Base-by-base conservation (phyloP, 148 eudicot genomes). In the Selenicereus undatus region DNA sequence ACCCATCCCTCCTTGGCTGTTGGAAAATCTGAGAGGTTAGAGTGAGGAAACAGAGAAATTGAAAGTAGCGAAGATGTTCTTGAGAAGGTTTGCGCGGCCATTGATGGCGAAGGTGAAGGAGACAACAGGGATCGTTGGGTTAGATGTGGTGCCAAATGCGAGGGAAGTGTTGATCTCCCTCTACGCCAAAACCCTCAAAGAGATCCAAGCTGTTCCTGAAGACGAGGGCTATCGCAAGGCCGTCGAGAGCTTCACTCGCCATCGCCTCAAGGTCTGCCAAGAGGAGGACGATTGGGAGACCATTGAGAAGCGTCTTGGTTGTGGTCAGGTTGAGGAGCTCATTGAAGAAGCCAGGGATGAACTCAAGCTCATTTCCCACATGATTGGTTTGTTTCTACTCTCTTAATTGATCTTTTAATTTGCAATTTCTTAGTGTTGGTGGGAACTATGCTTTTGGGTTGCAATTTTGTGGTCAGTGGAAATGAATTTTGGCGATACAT, bases 291-390 rank as follows among this genome's bases (percentile, higher is more conserved):
- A 95, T 32, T 89, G 90, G 93, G 97, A 93, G 76, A 17, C 43
- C 0, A 93, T 95, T 78, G 97, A 93, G 87, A 90, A 89, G 81
- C 88, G 89, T 0, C 87, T 95, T 2, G 94, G 91, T 0, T 93
- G 97, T 52, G 97, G 98, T 58, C 97, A 95, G 88, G 96, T 95
- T 68, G 97, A 95, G 52, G 98, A 95, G 87, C 89, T 93, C 66
- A 89, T 95, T 73, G 97, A 95, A 83, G 98, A 93, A 73, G 97
- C 98, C 26, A 71, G 74, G 79, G 97, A 93, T 74, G 98, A 95
- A 80, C 94, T 95, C 78, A 91, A 85, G 75, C 97, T 95, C 82
- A 88, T 95, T 36, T 85, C 81, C 43, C 91, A 90, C 72, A 88
- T 92, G 95, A 88, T 84, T 80, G 98, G 98, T 94, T 0, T 45